Conservation (phyloP, 2,329 filamentous ascomycete species). For the Beauveria australis region DNA sequence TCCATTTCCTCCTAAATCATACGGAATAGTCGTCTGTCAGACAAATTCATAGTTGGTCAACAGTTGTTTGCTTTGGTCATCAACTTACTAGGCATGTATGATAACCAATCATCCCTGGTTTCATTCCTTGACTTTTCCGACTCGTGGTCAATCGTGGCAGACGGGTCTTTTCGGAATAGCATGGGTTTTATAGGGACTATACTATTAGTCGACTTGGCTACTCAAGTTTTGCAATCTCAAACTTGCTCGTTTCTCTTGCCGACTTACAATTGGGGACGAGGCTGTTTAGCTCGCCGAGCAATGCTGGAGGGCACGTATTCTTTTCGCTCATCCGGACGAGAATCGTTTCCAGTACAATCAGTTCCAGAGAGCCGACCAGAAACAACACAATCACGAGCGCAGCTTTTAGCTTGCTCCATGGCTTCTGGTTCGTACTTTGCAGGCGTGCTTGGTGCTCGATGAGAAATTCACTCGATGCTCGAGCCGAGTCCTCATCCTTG, state of each 20-base stretch:
- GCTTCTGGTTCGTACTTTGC: background rate
- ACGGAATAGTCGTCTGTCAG: background rate
- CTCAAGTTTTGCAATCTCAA: background rate
- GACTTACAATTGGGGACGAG: background rate
- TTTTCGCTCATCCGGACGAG: background rate
- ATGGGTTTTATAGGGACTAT: background rate
- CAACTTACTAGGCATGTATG: background rate
- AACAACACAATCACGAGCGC: background rate
- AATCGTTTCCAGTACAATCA: background rate
- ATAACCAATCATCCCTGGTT: background rate
- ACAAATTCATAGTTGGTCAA: background rate
- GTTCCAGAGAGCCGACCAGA: background rate
- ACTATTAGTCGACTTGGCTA: too few species aligned
- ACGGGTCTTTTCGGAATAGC: background rate
- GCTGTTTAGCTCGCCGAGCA: background rate
- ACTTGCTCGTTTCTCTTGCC: too few species aligned
- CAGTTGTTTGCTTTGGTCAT: rapidly evolving
- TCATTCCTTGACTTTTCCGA: background rate
- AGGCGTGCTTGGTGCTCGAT: background rate
- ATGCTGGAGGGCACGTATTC: background rate
- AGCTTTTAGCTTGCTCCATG: background rate
- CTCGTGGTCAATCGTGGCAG: background rate
- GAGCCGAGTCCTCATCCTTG: background rate
- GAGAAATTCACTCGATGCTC: background rate
- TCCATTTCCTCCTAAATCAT: background rate